These are phyloP conservation scores for Glomus cerebriforme DNA, from an alignment of 192 early-diverging fungal genomes.

Conservation along the genomic window DNA sequence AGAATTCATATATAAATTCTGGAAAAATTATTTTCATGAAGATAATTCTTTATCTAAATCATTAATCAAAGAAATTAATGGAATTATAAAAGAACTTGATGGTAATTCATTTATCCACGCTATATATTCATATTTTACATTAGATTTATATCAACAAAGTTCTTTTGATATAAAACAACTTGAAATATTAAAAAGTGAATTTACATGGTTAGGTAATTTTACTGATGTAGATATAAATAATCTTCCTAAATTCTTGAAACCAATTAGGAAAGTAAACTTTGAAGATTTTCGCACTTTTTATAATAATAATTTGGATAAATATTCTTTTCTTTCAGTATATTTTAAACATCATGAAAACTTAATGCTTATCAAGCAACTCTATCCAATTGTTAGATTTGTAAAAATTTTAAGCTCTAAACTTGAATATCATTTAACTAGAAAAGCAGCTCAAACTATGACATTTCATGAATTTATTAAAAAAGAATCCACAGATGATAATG, in stretches of 20 bases:
- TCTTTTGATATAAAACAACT: background rate
- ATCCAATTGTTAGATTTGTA: slow-evolving; percentile 24
- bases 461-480: background rate
- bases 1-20: too few relatives aligned
- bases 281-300: background rate
- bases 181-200: background rate
- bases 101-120: background rate
- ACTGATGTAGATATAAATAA: background rate
- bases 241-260: background rate
- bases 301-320: background rate
- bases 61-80: background rate
- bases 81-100: background rate
- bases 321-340: slow-evolving; percentile 27
- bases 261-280: background rate
- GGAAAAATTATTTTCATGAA: too few relatives aligned
- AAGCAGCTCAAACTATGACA: slow-evolving; percentile 9
- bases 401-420: slow-evolving; percentile 11
- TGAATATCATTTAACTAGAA: slow-evolving; percentile 15
- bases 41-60: too few relatives aligned
- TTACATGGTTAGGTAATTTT: background rate
- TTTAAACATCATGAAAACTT: slow-evolving; percentile 22
- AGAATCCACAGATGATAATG: background rate
- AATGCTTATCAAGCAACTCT: background rate
- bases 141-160: background rate
- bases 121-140: background rate